These are phyloP conservation scores for Phytophthora hybrid DNA, from an alignment of 352 stramenopile species.

Conservation along the genomic window DNA sequence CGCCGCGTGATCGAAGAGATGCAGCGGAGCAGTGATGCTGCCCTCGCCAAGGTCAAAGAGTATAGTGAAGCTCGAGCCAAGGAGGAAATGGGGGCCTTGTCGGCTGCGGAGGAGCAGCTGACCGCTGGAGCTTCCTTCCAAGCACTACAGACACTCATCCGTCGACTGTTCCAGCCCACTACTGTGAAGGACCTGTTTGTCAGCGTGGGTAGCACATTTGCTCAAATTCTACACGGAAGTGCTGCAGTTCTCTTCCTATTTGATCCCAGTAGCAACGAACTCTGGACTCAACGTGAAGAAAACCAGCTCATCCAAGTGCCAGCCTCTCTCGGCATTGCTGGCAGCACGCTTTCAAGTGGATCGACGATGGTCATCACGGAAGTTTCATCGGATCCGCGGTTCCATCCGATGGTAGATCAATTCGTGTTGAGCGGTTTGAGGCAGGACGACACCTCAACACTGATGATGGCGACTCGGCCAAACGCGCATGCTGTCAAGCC, in stretches of 20 bases:
- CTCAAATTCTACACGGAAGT: constrained; percentile 52
- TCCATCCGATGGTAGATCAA: constrained; percentile 76
- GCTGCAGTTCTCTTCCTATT: constrained; percentile 68
- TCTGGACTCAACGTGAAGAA: constrained; percentile 70
- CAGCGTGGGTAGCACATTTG: constrained; percentile 43
- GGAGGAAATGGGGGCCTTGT: constrained; percentile 24
- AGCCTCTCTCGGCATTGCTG: constrained; percentile 65
- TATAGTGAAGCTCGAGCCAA: constrained; percentile 19
- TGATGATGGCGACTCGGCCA: constrained; percentile 18
- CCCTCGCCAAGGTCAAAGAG: constrained; percentile 17
- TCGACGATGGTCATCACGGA: constrained; percentile 52
- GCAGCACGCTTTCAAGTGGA: constrained; percentile 49
- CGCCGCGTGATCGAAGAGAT: constrained; percentile 24
- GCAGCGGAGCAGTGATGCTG: constrained; percentile 17
- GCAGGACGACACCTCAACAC: constrained; percentile 21
- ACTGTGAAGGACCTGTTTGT: constrained; percentile 58
- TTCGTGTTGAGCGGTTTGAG: constrained; percentile 45
- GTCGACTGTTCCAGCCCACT: constrained; percentile 43
- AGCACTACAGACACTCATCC: constrained; percentile 58
- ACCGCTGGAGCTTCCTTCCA: constrained; percentile 33
- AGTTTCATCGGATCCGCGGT: constrained; percentile 50
- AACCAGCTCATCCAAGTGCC: constrained; percentile 58
- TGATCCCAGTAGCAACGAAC: constrained; percentile 65
- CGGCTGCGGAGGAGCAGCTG: constrained; percentile 36
- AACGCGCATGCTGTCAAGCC: constrained; percentile 16